A percentile compares a stretch with the other conserved stretches of the same genome.
Evolutionary conservation across 1,139 yeast species (phyloP).

Genomic region (Blastobotrys elegans): DNA sequence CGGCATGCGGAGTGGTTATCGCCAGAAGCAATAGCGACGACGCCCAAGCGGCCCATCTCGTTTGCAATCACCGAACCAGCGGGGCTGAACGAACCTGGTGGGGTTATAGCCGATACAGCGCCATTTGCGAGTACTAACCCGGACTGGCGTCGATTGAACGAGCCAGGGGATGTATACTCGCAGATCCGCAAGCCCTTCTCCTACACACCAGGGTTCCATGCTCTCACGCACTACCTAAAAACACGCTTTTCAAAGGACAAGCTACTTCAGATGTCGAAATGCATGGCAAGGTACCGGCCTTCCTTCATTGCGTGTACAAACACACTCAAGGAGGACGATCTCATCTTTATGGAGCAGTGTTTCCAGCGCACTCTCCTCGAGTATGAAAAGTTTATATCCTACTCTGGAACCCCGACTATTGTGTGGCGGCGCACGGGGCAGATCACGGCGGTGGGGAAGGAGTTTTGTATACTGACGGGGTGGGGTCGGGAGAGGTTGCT

Average conservation of each 20-base stretch:
- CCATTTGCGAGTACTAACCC: constrained; percentile 11
- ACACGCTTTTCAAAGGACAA: constrained; percentile 64
- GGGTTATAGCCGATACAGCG: constrained; percentile 15
- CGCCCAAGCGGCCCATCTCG: constrained; percentile 26
- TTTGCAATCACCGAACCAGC: constrained; percentile 22
- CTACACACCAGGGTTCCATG: constrained; percentile 88
- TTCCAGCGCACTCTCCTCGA: constrained; percentile 88
- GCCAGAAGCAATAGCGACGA: constrained; percentile 16
- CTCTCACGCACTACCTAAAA: constrained; percentile 67
- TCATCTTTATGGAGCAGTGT: constrained; percentile 93
- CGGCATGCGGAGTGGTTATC: constrained; percentile 22
- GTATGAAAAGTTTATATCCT: constrained; percentile 75
- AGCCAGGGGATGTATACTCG: constrained; percentile 30
- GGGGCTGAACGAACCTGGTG: neutral
- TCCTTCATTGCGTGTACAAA: constrained; percentile 90
- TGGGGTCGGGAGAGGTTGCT: constrained; percentile 73
- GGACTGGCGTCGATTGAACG: constrained; percentile 37
- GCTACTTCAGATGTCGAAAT: constrained; percentile 77
- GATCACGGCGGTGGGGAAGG: constrained; percentile 89
- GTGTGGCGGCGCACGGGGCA: constrained; percentile 97
- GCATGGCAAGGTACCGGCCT: constrained; percentile 87
- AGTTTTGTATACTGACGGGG: constrained; percentile 84
- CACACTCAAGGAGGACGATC: constrained; percentile 80
- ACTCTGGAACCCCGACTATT: constrained; percentile 89
- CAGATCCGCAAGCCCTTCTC: constrained; percentile 55